Evolutionary conservation across 164 flowering plant species (phyloP), one percentile per base, ranked within the genome.

Genomic region (Liquidambar formosana): DNA sequence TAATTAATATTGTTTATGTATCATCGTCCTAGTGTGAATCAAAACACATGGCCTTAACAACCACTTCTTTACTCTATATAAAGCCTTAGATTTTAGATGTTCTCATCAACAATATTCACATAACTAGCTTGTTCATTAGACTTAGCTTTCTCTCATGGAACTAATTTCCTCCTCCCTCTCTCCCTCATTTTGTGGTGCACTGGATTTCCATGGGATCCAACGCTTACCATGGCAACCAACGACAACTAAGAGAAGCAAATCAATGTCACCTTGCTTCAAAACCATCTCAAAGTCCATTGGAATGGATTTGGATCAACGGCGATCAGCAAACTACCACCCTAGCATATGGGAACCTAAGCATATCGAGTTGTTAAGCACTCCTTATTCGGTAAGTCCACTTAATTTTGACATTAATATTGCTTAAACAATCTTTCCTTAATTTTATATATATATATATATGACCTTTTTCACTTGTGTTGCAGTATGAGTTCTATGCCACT

Each of bases 291-390:
- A 61, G 23, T 8, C 16, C 12, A 22, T 15, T 13, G 48, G 19
- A 58, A 38, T 58, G 41, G 26, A 33, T 19, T 49, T 6, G 18
- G 59, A 16, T 8, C 22, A 54, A 21, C 41, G 69, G 15, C 49
- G 72, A 68, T 74, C 72, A 38, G 72, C 69, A 14, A 9, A 75
- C 53, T 75, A 70, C 46, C 73, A 75, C 46, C 73, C 77, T 12
- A 70, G 21, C 60, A 70, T 75, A 10, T 75, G 77, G 77, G 77
- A 61, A 16, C 59, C 47, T 41, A 33, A 54, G 18, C 8, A 28
- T 48, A 70, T 75, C 0, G 70, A 70, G 44, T 65, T 66, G 1
- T 53, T 70, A 5, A 60, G 9, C 23, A 65, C 57, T 22, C 73
- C 73, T 13, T 75, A 68, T n/a, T 41, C 70, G 0, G 73, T 75